Percentiles rank a stretch among this genome's conserved stretches.
Conservation (phyloP, 495 filamentous ascomycete species). For the Neurospora tetraspora region DNA sequence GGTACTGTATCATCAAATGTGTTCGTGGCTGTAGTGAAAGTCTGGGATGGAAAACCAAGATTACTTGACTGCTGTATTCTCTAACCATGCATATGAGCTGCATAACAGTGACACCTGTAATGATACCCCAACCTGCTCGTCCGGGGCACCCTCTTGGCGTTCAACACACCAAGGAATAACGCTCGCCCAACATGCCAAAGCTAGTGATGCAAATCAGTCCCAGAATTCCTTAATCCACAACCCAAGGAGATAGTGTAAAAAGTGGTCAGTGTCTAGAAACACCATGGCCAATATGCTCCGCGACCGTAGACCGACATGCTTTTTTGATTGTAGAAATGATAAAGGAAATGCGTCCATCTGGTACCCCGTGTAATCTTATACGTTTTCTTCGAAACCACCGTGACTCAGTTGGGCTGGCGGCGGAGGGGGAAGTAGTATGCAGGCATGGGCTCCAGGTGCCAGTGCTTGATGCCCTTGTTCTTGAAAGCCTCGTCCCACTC, state of each 20-base stretch:
- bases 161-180: not conserved
- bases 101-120: not conserved
- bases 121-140: not conserved
- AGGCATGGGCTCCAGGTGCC: slow-evolving; percentile 44
- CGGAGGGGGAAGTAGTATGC: slow-evolving; percentile 38
- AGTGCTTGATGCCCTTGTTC: slow-evolving; percentile 28
- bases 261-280: not conserved
- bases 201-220: not conserved
- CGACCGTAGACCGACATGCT: not conserved
- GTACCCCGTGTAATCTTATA: not conserved
- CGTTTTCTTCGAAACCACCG: not conserved
- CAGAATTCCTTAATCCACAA: not conserved
- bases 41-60: not conserved
- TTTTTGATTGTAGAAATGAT: not conserved
- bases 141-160: not conserved
- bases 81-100: not conserved
- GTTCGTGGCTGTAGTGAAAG: not conserved
- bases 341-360: not conserved
- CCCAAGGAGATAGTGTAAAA: not conserved
- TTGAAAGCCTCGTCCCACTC: slow-evolving; percentile 39
- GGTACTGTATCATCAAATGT: not conserved
- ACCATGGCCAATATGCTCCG: not conserved
- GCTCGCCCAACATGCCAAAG: not conserved
- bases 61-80: not conserved
- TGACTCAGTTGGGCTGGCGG: slow-evolving; percentile 34